Percentiles rank a stretch among this genome's conserved stretches.
Conservation (phyloP, 352 stramenopile species). For the Globisporangium iwayamae region DNA sequence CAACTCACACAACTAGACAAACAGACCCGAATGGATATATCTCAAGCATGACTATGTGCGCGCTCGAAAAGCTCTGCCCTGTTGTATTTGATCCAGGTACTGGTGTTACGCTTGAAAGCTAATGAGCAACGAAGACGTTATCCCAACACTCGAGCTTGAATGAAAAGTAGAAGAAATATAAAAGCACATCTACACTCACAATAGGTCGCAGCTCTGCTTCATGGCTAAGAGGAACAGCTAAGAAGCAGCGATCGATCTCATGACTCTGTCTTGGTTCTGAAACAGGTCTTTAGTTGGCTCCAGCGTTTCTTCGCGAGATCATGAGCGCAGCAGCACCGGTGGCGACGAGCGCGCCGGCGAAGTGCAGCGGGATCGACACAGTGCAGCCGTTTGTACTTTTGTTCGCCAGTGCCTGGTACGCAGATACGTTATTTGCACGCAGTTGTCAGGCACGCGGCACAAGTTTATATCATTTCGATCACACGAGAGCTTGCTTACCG, state of each 20-base stretch:
- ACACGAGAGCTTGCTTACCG: constrained; percentile 32
- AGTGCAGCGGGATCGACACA: constrained; percentile 75
- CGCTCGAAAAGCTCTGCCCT: background rate
- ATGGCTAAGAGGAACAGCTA: constrained; percentile 1
- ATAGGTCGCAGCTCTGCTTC: background rate
- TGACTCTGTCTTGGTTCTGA: background rate
- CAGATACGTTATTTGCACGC: background rate
- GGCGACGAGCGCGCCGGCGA: constrained; percentile 51
- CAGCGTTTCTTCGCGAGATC: constrained; percentile 39
- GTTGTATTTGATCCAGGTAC: constrained; percentile 4
- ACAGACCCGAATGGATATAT: background rate
- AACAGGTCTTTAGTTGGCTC: background rate
- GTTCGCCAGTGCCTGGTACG: constrained; percentile 56
- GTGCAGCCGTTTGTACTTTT: constrained; percentile 73
- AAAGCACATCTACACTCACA: constrained; percentile 4
- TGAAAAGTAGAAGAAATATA: background rate
- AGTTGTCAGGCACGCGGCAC: constrained; percentile 7
- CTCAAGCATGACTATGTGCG: background rate
- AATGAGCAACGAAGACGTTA: background rate
- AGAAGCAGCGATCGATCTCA: background rate
- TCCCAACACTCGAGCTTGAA: background rate
- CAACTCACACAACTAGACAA: background rate
- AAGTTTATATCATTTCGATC: background rate
- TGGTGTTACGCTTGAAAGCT: background rate
- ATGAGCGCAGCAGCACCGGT: constrained; percentile 35